Conservation (phyloP, 1,284 basidiomycete genomes). For the Ceratobasidium sp. region DNA sequence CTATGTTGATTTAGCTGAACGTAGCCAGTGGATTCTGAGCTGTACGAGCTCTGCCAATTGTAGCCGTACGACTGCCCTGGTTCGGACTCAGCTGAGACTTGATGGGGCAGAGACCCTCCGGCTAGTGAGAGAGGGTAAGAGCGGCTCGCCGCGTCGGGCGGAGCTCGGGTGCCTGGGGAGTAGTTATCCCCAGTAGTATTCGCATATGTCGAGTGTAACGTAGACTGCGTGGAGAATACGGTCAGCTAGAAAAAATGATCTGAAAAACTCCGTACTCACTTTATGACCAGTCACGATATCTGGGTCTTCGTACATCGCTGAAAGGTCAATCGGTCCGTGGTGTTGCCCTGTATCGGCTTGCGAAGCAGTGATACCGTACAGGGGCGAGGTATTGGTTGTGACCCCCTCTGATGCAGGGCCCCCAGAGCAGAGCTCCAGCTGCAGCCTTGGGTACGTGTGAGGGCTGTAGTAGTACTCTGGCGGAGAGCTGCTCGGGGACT, state of each 20-base stretch:
- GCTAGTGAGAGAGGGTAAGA: background rate
- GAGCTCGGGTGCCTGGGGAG: slow-evolving; percentile 2
- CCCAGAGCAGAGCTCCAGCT: background rate
- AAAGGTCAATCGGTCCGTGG: slow-evolving; percentile 20
- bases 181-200: background rate
- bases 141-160: background rate
- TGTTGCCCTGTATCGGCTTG: background rate
- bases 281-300: slow-evolving; percentile 7
- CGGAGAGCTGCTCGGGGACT: slow-evolving; percentile 10
- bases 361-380: slow-evolving; percentile 7
- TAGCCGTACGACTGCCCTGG: background rate
- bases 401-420: background rate
- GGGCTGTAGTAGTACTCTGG: slow-evolving; percentile 6
- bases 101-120: too few species aligned
- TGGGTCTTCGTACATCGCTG: slow-evolving; percentile 7
- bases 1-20: background rate
- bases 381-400: background rate
- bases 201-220: slow-evolving; percentile 38
- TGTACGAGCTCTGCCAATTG: background rate
- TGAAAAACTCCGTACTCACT: background rate
- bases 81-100: too few species aligned
- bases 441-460: background rate
- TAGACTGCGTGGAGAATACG: background rate
- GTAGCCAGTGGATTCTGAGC: background rate
- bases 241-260: background rate